Base-by-base conservation (phyloP, 345 rosid genomes). In the Physaria fendleri region DNA sequence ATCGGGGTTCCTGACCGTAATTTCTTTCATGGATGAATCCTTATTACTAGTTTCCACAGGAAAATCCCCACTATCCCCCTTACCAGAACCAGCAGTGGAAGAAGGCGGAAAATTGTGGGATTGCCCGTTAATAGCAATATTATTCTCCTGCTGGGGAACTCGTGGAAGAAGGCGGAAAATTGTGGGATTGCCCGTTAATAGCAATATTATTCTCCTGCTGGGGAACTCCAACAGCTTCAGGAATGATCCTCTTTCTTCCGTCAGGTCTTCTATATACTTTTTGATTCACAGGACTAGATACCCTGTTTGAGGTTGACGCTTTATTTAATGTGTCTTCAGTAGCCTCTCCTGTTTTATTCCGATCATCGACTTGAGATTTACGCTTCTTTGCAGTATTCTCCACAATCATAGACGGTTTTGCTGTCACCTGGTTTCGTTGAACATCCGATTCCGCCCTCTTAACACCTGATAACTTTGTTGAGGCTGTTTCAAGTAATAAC, bases 181-280 rank as follows among this genome's bases (percentile, higher is more conserved):
- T 85, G 14, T 64, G 62, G 2, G 66, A 68, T 46, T 77, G 82
- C 50, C 77, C 75, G 17, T 78, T 51, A 30, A 74, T 62, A 5
- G 33, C 10, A 8, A 71, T 71, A 17, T 55, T 70, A 43, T 68
- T 80, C 55, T 80, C 88, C 75, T 69, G 83, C 57, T 82, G 88
- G 62, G 62, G 66, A n/a, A 85, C 81, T 44, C 99, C 99, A 1
- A 93, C 90, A 3, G 99, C 92, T 82, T 93, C 99, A 29, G 99
- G 97, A 72, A 93, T 93, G 52, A 93, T 93, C 79, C 99, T 78
- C 80, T 89, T 93, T 76, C 97, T 84, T 13, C 99, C 99, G 69
- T 94, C 97, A 69, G 99, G 85, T 20, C 97, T 86, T 63, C 96
- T 76, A 39, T 94, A 90, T 71, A 90, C 97, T 76, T 82, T 83